These are phyloP conservation scores for Niveomyces coronatus DNA, from an alignment of 2,329 filamentous ascomycete species.

Conservation along the genomic window DNA sequence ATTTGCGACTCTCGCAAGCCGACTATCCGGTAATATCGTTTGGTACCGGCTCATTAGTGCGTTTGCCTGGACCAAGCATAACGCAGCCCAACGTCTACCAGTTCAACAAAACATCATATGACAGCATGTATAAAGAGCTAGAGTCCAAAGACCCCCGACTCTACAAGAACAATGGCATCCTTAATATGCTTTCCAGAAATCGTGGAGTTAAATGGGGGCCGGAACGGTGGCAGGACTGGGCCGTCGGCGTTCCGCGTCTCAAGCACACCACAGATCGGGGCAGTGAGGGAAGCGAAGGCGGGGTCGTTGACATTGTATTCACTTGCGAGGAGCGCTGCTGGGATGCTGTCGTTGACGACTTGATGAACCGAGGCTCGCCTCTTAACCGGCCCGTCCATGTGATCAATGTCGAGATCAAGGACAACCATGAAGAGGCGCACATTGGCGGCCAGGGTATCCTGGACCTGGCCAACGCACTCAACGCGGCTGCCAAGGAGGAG, in stretches of 20 bases:
- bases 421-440: conserved; percentile 94
- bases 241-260: conserved; percentile 71
- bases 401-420: conserved; percentile 96
- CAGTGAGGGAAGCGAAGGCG: conserved; percentile 70
- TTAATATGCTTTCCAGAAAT: conserved; percentile 94
- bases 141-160: conserved; percentile 74
- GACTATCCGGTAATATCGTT: conserved; percentile 96
- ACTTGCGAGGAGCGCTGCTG: conserved; percentile 97
- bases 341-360: conserved; percentile 93
- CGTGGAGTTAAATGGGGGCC: conserved; percentile 88
- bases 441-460: conserved; percentile 86
- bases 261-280: conserved; percentile 70
- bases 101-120: conserved; percentile 95
- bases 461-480: conserved; percentile 78
- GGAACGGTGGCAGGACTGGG: conserved; percentile 97
- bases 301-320: conserved; percentile 86
- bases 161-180: conserved; percentile 82
- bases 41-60: conserved; percentile 88
- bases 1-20: conserved; percentile 77
- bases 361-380: conserved; percentile 73
- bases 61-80: conserved; percentile 82
- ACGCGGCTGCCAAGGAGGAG: conserved; percentile 70
- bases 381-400: conserved; percentile 92
- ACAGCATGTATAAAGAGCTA: conserved; percentile 88
- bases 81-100: conserved; percentile 94